These are phyloP conservation scores for Russula abietina DNA, from an alignment of 768 basidiomycete genomes.

Conservation along the genomic window DNA sequence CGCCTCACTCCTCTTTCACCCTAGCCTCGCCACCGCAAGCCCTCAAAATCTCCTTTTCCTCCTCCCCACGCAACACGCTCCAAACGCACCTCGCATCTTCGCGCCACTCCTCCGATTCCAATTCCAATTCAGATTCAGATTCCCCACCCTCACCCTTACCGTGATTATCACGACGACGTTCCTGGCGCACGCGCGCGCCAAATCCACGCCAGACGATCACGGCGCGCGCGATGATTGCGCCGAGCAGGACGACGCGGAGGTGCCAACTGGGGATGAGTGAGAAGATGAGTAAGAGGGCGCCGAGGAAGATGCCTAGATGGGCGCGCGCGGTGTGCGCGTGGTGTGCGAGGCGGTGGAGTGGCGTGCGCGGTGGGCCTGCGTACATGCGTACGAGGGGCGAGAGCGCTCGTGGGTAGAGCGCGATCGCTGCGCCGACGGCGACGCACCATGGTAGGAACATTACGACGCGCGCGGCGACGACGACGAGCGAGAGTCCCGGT, in stretches of 20 bases:
- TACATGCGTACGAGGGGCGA: slow-evolving; percentile 13
- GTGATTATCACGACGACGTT: no score
- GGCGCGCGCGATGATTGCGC: slow-evolving; percentile 1
- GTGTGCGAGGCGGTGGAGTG: slow-evolving; percentile 22
- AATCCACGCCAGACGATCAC: slow-evolving; percentile 11
- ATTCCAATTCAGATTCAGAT: no score
- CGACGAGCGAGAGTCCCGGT: neutral
- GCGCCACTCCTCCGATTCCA: slow-evolving; percentile 8
- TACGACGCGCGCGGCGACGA: slow-evolving; percentile 6
- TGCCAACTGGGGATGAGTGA: neutral
- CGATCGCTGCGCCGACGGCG: slow-evolving; percentile 18
- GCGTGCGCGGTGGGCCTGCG: slow-evolving; percentile 1
- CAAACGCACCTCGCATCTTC: slow-evolving; percentile 22
- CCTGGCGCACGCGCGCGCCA: neutral
- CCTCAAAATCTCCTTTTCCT: slow-evolving; percentile 13
- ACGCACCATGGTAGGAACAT: slow-evolving; percentile 23
- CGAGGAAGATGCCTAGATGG: slow-evolving; percentile 19
- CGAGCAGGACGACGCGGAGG: neutral
- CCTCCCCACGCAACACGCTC: slow-evolving; percentile 19
- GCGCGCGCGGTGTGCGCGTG: slow-evolving; percentile 22
- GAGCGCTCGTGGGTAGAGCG: slow-evolving; percentile 12
- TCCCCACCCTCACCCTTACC: neutral
- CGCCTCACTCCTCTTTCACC: slow-evolving; percentile 11
- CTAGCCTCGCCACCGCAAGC: neutral
- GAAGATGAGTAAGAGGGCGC: neutral